Evolutionary conservation across 495 filamentous ascomycete genomes (phyloP).

Genomic region (Talaromyces liani): DNA sequence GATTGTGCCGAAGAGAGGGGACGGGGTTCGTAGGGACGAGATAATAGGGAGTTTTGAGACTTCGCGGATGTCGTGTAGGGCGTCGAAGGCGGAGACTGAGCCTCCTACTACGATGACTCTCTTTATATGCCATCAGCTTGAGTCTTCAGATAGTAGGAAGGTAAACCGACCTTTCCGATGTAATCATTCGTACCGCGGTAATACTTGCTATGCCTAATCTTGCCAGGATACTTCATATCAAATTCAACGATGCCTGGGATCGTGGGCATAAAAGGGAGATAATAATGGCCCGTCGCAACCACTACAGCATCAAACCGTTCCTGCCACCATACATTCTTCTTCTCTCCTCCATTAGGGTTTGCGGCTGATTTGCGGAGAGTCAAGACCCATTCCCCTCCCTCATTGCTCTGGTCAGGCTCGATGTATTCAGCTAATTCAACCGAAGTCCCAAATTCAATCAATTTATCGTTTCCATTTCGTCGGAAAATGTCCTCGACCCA

Average conservation of each 20-base stretch:
- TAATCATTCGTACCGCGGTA: slow-evolving; percentile 32
- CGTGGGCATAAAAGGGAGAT: slow-evolving; percentile 60
- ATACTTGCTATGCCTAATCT: slow-evolving; percentile 33
- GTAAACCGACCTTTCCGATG: slow-evolving; percentile 18
- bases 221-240: slow-evolving; percentile 22
- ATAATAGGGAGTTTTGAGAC: slow-evolving; percentile 27
- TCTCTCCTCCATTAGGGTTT: slow-evolving; percentile 1
- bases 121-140: neutral
- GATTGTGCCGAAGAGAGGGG: slow-evolving; percentile 14
- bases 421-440: slow-evolving; percentile 25
- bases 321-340: slow-evolving; percentile 33
- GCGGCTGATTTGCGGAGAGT: slow-evolving; percentile 25
- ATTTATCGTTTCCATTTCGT: slow-evolving; percentile 20
- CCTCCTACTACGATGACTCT: slow-evolving; percentile 35
- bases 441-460: slow-evolving; percentile 33
- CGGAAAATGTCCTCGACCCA: slow-evolving; percentile 33
- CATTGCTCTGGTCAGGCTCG: slow-evolving; percentile 12
- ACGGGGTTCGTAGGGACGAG: slow-evolving; percentile 27
- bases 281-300: slow-evolving; percentile 75
- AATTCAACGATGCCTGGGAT: slow-evolving; percentile 39
- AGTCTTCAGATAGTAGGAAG: neutral
- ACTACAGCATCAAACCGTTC: slow-evolving; percentile 63
- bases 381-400: slow-evolving; percentile 25
- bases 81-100: slow-evolving; percentile 38
- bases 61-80: slow-evolving; percentile 26